Conservation (phyloP, 2,329 filamentous ascomycete genomes). For the Passalora sequoiae region DNA sequence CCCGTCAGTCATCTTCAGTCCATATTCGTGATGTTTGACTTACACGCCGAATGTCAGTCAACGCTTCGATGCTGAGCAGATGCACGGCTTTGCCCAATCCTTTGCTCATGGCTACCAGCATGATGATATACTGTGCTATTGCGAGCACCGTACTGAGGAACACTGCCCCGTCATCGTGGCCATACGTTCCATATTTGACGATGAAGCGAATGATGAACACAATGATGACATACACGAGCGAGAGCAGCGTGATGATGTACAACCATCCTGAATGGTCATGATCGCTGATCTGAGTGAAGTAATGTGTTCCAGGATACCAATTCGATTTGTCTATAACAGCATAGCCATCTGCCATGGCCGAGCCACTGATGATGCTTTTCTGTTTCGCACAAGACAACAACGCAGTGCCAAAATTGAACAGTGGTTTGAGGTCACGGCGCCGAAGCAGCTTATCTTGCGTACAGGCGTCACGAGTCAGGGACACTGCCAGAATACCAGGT, state of each 20-base stretch:
- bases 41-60: constrained; percentile 13
- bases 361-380: no score
- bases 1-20: no score
- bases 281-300: constrained; percentile 16
- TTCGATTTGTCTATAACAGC: constrained; percentile 12
- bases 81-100: constrained; percentile 19
- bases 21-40: no score
- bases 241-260: constrained; percentile 20
- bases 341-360: constrained; percentile 7
- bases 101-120: constrained; percentile 18
- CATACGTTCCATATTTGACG: constrained; percentile 23
- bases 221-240: constrained; percentile 18
- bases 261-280: constrained; percentile 19
- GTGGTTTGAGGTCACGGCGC: no score
- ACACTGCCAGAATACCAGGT: not conserved
- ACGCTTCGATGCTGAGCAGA: not conserved
- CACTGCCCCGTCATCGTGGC: constrained; percentile 29
- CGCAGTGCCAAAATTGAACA: no score
- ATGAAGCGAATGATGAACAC: constrained; percentile 17
- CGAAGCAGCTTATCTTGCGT: not conserved
- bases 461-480: not conserved
- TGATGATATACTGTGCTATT: constrained; percentile 22
- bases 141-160: constrained; percentile 22
- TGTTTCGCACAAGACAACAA: no score
- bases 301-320: constrained; percentile 18